Percentiles rank a stretch among this genome's conserved stretches.
phyloP scores from a whole-genome alignment of 176 grass and related monocot species.

The Carex pumila region DNA sequence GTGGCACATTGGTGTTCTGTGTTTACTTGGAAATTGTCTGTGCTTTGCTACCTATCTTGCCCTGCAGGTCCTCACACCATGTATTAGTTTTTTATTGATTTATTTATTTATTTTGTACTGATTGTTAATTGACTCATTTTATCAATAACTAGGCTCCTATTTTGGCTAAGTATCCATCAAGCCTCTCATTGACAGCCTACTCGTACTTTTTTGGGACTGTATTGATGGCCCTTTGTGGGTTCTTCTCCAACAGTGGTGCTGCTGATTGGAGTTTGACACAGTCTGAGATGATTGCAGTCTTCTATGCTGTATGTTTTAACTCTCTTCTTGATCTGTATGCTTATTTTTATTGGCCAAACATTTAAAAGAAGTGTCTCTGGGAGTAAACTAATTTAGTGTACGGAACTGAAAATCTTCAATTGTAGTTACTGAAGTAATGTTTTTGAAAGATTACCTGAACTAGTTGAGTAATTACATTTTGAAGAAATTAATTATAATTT shows the following conservation, averaged over 20 bases:
- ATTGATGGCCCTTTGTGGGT: conserved; percentile 69
- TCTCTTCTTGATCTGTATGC: conserved; percentile 4
- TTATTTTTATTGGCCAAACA: background rate
- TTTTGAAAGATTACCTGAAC: background rate
- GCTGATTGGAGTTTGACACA: conserved; percentile 66
- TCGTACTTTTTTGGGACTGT: conserved; percentile 78
- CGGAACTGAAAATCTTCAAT: background rate
- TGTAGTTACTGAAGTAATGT: background rate
- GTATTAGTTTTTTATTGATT: background rate
- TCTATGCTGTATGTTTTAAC: conserved; percentile 73
- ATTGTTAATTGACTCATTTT: background rate
- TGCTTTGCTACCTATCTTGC: conserved; percentile 88
- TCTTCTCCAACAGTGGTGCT: conserved; percentile 43
- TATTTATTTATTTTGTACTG: background rate
- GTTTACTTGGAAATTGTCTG: conserved; percentile 84
- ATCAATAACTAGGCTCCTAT: conserved; percentile 58
- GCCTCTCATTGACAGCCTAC: conserved; percentile 70
- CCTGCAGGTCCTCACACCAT: conserved; percentile 56
- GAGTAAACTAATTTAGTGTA: background rate
- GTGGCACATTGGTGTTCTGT: conserved; percentile 75
- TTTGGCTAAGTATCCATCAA: conserved; percentile 66
- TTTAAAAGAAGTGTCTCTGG: background rate
- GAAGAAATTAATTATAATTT: background rate
- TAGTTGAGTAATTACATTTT: background rate
- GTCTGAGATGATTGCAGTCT: conserved; percentile 61